These are phyloP conservation scores for Boletus coccyginus DNA, from an alignment of 768 basidiomycete genomes.

Conservation along the genomic window DNA sequence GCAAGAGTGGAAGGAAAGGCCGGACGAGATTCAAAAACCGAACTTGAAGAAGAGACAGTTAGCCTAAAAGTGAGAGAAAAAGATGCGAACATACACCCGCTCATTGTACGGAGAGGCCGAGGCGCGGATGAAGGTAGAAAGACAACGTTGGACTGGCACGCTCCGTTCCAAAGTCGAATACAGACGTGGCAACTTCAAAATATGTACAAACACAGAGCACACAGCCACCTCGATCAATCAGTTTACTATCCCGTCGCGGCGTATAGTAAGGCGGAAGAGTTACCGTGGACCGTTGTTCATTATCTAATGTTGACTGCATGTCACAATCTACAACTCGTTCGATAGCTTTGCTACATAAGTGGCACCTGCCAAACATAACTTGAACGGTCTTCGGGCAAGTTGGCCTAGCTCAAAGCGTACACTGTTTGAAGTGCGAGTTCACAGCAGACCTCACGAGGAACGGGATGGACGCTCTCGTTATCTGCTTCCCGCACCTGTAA, in stretches of 20 bases:
- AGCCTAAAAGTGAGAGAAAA: background rate
- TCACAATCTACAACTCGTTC: too few relatives aligned
- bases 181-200: slow-evolving; percentile 33
- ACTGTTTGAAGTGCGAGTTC: slow-evolving; percentile 34
- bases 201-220: slow-evolving; percentile 19
- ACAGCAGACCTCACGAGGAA: slow-evolving; percentile 32
- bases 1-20: slow-evolving; percentile 94
- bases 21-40: slow-evolving; percentile 97
- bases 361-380: too few relatives aligned
- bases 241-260: too few relatives aligned
- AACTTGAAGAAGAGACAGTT: slow-evolving; percentile 39
- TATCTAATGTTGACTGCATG: too few relatives aligned
- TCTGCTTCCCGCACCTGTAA: slow-evolving; percentile 48
- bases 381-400: background rate
- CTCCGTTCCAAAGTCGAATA: background rate
- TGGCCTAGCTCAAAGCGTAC: slow-evolving; percentile 22
- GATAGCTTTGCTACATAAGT: too few relatives aligned
- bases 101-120: slow-evolving; percentile 51
- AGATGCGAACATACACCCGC: slow-evolving; percentile 62
- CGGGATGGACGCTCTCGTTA: slow-evolving; percentile 36
- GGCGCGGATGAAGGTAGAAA: slow-evolving; percentile 22
- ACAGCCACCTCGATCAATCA: slow-evolving; percentile 18
- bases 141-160: slow-evolving; percentile 22
- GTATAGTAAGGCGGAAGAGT: too few relatives aligned
- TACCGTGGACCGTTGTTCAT: too few relatives aligned